Base-by-base conservation (phyloP, 164 flowering plant genomes). In the Piper betle region DNA sequence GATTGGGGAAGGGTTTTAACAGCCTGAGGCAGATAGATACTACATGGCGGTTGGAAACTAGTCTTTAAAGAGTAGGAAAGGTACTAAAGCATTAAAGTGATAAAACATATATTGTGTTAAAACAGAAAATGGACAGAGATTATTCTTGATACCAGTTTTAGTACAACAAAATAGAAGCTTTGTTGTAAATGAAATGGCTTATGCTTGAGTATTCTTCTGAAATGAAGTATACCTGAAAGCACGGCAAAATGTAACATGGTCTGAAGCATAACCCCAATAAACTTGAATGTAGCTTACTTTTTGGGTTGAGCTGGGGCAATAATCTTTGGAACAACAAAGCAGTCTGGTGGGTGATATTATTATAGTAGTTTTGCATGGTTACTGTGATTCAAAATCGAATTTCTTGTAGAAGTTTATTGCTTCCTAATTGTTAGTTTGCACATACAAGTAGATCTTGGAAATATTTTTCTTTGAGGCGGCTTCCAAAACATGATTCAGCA, bases 381-480 rank as follows among this genome's bases (percentile, higher is more conserved):
- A 80, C 97, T 2, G 96, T 88, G 70, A 90, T 86, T 71, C 88
- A 62, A 93, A 93, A 20, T 92, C 95, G 42, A 90, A 93, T 79
- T 86, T 90, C 79, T 84, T 86, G 60, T 93, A 93, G 69, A 93
- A 93, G 53, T 78, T 78, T 64, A 90, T 84, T 63, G 97, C 98
- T 43, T 93, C 96, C 13, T 90, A 95, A 62, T 93, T 93, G 78
- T 88, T 90, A 53, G 96, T 90, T 77, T 93, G 99, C 66, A 93
- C 96, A 57, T 93, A 97, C 81, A 93, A 77, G 84, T 90, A 93
- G 42, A 90, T 61, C 79, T 88, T 96, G 10, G 85, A 62, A 46
- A 88, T 80, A 67, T 80, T 84, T 69, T 84, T 87, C 80, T 85
- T 90, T 39, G 82, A 65, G 67, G 80, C 71, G n/a, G 82, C 80